Base-by-base conservation (phyloP, 1,284 basidiomycete species). In the Mycena citricolor region DNA sequence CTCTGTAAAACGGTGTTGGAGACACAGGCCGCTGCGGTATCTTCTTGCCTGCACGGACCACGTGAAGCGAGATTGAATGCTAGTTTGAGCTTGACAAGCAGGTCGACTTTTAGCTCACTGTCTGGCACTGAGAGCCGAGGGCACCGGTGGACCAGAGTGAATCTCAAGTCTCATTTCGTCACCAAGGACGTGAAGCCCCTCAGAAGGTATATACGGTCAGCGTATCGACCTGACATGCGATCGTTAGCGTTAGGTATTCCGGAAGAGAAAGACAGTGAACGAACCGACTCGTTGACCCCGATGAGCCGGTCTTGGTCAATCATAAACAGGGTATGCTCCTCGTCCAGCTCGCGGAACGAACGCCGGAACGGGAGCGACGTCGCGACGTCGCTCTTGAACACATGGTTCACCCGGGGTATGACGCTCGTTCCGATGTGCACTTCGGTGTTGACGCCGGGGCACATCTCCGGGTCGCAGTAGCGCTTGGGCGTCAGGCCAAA, bases 271-370 rank as follows among this genome's bases (percentile, higher is more conserved):
- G 29, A 10, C 16, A 39, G n/a, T n/a, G n/a, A n/a, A n/a, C 39
- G 4, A 13, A 50, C 48, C 34, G 10, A 5, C 2, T 50, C 48
- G 20, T 42, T 46, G 4, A 50, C 43, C 4, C 43, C 48, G 22
- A 50, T 39, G 10, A 50, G 11, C 4, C 48, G 39, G 16, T 50
- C 43, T 33, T 50, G 48, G 32, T 50, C 48, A 11, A 46, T 42
- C n/a, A 50, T 10, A 19, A 42, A 50, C 11, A 46, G 39, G 28
- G 42, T 16, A 13, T 45, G 39, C 7, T 20, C 12, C 8, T 46
- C 20, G 14, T 42, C 39, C 19, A 46, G 24, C 5, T 46, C 26
- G 17, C 38, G 38, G 5, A 21, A 12, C 7, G 22, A 31, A 10
- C 26, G 43, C 4, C 48, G 43, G 28, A 42, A 50, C 1, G 48